Evolutionary conservation across 2,329 filamentous ascomycete species (phyloP).

Genomic region (Aaosphaeria arxii): DNA sequence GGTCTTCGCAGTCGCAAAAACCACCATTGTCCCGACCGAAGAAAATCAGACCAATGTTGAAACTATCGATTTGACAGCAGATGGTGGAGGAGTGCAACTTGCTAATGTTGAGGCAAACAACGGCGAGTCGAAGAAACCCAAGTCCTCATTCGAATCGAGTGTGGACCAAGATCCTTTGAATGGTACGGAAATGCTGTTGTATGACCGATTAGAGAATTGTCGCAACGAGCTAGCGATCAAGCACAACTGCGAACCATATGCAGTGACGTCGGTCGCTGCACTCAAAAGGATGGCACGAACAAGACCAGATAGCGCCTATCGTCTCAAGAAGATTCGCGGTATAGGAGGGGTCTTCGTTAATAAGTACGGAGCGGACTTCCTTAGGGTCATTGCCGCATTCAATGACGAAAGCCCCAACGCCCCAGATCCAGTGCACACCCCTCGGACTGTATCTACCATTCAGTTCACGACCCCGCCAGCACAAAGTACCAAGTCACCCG

Average conservation of each 20-base stretch:
- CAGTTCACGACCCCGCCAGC: too few relatives aligned
- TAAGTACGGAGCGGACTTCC: background rate
- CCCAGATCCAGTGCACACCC: too few relatives aligned
- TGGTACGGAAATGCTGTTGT: background rate
- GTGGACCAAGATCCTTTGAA: slow-evolving; percentile 4
- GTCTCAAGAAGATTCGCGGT: background rate
- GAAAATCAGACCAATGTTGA: slow-evolving; percentile 1
- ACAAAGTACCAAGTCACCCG: too few relatives aligned
- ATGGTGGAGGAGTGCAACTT: background rate
- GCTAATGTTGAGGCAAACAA: background rate
- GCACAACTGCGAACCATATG: background rate
- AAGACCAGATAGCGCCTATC: background rate
- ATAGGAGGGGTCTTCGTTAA: background rate
- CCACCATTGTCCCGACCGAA: slow-evolving; percentile 11
- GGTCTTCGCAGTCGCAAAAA: background rate
- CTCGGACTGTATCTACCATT: too few relatives aligned
- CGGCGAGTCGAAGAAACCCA: background rate
- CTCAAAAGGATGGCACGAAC: background rate
- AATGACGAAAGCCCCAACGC: background rate
- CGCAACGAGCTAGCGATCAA: background rate
- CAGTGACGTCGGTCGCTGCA: background rate
- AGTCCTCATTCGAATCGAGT: background rate
- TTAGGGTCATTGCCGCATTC: background rate
- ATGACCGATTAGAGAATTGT: background rate
- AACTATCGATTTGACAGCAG: background rate